Evolutionary conservation across 306 rosid species (phyloP).

Genomic region (Trifolium subterraneum): DNA sequence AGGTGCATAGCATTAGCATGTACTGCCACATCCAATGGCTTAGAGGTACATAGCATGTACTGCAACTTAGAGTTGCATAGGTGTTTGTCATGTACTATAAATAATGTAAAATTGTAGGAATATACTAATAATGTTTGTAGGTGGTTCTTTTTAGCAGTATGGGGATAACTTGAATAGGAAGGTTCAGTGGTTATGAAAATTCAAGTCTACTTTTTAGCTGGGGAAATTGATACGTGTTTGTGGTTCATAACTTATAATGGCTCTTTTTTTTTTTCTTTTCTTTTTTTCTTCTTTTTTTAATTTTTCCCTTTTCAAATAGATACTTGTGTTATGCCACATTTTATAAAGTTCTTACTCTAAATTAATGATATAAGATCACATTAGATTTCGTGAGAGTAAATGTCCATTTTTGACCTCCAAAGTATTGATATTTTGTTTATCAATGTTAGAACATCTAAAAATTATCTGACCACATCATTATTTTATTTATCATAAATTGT

Average conservation of each 20-base stretch:
- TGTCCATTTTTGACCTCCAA: constrained; percentile 15
- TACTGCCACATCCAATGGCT: constrained; percentile 3
- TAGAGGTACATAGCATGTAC: too few relatives aligned
- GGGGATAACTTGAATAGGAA: not conserved
- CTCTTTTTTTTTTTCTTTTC: too few relatives aligned
- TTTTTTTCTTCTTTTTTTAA: too few relatives aligned
- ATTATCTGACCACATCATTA: not conserved
- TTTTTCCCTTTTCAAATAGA: constrained; percentile 1
- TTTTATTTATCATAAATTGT: not conserved
- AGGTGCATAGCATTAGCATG: not conserved
- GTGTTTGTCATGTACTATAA: constrained; percentile 9
- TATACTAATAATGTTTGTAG: too few relatives aligned
- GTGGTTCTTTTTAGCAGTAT: constrained; percentile 1
- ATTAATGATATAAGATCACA: constrained; percentile 17
- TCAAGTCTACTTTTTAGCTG: not conserved
- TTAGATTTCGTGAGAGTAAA: constrained; percentile 23
- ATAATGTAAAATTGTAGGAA: constrained; percentile 7
- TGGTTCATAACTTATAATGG: not conserved
- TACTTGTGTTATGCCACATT: not conserved
- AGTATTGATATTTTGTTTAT: constrained; percentile 1
- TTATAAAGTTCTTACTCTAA: not conserved
- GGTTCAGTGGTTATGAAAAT: not conserved
- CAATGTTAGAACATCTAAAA: not conserved
- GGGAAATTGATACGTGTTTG: not conserved
- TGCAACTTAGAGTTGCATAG: too few relatives aligned